Evolutionary conservation across 2,329 filamentous ascomycete species (phyloP).

Genomic region (Cytospora mali): DNA sequence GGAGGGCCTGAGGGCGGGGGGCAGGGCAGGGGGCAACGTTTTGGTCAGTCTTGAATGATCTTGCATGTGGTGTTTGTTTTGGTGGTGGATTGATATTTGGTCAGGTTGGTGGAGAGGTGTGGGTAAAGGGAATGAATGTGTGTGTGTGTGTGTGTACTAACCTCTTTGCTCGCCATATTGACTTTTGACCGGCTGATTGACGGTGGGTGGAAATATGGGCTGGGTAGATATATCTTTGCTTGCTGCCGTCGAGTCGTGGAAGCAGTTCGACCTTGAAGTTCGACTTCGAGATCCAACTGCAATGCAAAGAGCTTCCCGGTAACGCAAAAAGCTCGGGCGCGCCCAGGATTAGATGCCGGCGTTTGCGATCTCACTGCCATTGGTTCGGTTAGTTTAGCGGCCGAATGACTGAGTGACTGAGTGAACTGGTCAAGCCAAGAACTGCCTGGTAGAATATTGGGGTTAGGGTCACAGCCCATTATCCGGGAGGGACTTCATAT

Average conservation of each 20-base stretch:
- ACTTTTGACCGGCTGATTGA: not conserved
- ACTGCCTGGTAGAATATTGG: too few species aligned
- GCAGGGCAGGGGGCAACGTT: too few species aligned
- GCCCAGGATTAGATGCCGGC: not conserved
- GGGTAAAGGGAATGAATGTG: too few species aligned
- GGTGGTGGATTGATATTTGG: not conserved
- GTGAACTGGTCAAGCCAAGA: too few species aligned
- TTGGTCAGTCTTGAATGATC: too few species aligned
- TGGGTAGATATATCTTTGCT: not conserved
- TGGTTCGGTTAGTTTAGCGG: conserved; percentile 8
- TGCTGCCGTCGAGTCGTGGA: not conserved
- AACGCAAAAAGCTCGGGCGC: not conserved
- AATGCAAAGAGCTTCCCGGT: not conserved
- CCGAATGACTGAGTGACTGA: not conserved
- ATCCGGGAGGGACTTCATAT: too few species aligned
- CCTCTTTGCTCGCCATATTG: conserved; percentile 27
- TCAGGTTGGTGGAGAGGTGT: not conserved
- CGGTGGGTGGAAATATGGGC: not conserved
- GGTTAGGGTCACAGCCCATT: too few species aligned
- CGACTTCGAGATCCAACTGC: too few species aligned
- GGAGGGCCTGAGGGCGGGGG: conserved; percentile 21
- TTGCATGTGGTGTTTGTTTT: too few species aligned
- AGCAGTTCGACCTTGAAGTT: too few species aligned
- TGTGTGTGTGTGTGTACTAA: not conserved
- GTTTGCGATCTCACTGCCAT: conserved; percentile 7